Base-by-base conservation (phyloP, 2,329 filamentous ascomycete genomes). In the Elsinoe necatrix region DNA sequence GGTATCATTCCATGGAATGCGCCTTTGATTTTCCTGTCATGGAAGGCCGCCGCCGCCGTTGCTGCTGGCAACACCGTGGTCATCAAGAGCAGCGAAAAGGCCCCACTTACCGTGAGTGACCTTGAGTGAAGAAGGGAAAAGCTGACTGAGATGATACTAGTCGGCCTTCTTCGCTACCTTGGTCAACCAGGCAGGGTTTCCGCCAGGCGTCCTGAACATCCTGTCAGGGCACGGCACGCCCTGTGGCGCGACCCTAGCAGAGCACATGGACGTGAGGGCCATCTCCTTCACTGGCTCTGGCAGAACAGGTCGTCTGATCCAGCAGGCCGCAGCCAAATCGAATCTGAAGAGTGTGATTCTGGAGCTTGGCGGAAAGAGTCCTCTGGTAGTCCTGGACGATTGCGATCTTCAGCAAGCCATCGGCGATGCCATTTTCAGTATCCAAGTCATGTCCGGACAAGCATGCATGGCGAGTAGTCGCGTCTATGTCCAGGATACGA, bases 31-130 rank as follows among this genome's bases (percentile, higher is more conserved):
- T 75, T 77, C 59, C 71, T 78, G 25, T 69, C 67, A 0, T 66
- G 68, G 68, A 85, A 85, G 67, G 69, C 82, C 31, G 81, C 79
- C 1, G 80, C 82, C 0, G 82, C 81, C 0, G 70, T 85, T 27
- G 80, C 79, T 0, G 77, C 78, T 0, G 81, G 81, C 0, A 83
- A 83, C 65, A 75, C 75, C 20, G 76, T 85, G 39, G 68, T 85
- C 1, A 66, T 85, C 27, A 85, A 86, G 69, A 79, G 80, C 8
- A 81, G 78, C 58, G 82, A 86, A 69, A 77, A 82, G 62, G 80
- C 82, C 0, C 83, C 83, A 0, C 67, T 86, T 54, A 80, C 79
- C 1, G 78, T 79, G 61, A 63, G 68, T 61, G 18, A 35, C 54
- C 11, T 12, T 20, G 59, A 59, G 16, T 31, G 23, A 6, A 21